A percentile compares a stretch with the other conserved stretches of the same genome.
These are phyloP conservation scores for Tuber calosporum DNA, from an alignment of 495 filamentous ascomycete species.

Conservation along the genomic window DNA sequence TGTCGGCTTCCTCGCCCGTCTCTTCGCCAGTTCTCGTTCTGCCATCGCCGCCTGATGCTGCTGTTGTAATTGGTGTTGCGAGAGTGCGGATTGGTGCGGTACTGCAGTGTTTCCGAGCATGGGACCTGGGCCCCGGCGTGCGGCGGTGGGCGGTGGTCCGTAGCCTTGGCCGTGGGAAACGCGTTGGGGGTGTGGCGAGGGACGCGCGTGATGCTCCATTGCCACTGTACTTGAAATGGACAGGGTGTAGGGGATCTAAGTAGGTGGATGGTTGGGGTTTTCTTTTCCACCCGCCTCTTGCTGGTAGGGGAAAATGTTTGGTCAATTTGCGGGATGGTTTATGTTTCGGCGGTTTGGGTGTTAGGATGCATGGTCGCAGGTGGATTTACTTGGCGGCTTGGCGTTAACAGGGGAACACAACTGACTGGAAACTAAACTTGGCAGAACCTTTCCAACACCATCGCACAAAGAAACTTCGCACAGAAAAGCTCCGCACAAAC, in stretches of 20 bases:
- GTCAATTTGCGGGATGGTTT: not conserved
- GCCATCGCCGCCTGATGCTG: conserved; percentile 52
- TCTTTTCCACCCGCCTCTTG: not conserved
- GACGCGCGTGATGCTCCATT: conserved; percentile 30
- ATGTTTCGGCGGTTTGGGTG: not conserved
- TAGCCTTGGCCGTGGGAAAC: conserved; percentile 20
- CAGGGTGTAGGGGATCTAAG: not conserved
- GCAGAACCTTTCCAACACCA: not conserved
- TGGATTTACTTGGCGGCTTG: not conserved
- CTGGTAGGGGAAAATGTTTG: not conserved
- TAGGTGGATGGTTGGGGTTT: not conserved
- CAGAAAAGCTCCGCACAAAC: not conserved
- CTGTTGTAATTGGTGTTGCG: conserved; percentile 50
- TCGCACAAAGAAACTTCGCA: not conserved
- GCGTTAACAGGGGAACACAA: not conserved
- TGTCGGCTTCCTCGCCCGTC: conserved; percentile 76
- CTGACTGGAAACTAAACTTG: not conserved
- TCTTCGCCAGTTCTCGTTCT: conserved; percentile 61
- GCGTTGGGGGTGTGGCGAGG: conserved; percentile 25
- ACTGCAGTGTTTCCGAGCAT: conserved; percentile 48
- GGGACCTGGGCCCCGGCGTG: conserved; percentile 47
- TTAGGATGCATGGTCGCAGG: not conserved
- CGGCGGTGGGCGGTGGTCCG: conserved; percentile 20
- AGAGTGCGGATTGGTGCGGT: conserved; percentile 47
- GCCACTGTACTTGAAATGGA: not conserved